phyloP scores from a whole-genome alignment of 2,329 filamentous ascomycete species.

The Cytospora chrysosperma region DNA sequence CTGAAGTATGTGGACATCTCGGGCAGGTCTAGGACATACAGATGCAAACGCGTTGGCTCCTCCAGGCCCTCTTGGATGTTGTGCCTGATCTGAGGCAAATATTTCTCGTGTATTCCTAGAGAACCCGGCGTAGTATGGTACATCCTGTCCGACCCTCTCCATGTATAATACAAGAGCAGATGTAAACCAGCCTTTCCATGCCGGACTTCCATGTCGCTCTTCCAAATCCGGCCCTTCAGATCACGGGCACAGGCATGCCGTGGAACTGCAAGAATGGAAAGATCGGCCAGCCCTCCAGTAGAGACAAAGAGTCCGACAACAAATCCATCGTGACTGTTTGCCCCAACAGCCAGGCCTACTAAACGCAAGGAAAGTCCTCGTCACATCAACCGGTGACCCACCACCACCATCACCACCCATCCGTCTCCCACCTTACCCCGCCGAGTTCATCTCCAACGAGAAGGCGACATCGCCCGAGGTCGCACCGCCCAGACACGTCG shows the following conservation, averaged over 20 bases:
- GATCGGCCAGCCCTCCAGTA: not conserved
- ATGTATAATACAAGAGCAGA: not conserved
- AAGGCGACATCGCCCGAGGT: slow-evolving; percentile 47
- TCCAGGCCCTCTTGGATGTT: not conserved
- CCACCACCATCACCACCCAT: too few relatives aligned
- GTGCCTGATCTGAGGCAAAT: not conserved
- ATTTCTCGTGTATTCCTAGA: not conserved
- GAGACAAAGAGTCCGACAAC: not conserved
- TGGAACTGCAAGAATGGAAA: not conserved
- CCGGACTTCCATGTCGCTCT: not conserved
- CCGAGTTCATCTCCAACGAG: slow-evolving; percentile 32
- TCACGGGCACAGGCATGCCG: not conserved
- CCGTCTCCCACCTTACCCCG: not conserved
- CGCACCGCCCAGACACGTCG: slow-evolving; percentile 48
- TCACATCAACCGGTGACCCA: not conserved
- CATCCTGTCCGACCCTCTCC: not conserved
- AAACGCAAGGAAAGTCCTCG: not conserved
- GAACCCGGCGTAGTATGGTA: not conserved
- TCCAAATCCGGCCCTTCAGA: not conserved
- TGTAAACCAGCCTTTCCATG: not conserved
- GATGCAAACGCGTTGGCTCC: not conserved
- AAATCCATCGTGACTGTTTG: not conserved
- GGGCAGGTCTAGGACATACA: not conserved
- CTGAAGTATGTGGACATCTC: not conserved
- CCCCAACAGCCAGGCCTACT: not conserved